phyloP scores from a whole-genome alignment of 176 grass and related monocot species.

The maize (Zea mays) region Zm-B73-REFERENCE-NAM-5.0 NC_050097.1:56006001-56006500 shows the following conservation, averaged over 20 bases:
- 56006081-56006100: not conserved
- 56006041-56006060: slow-evolving; percentile 18
- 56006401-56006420: not conserved
- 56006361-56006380: not conserved
- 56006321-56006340: slow-evolving; percentile 1
- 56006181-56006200: no score
- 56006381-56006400: slow-evolving; percentile 5
- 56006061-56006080: not conserved
- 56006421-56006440: no score
- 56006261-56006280: slow-evolving; percentile 5
- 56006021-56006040: not conserved
- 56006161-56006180: not conserved
- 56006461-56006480: no score
- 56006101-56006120: not conserved
- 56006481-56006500: no score
- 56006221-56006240: not conserved
- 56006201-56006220: not conserved
- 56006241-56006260: slow-evolving; percentile 1
- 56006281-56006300: slow-evolving; percentile 1
- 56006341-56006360: slow-evolving; percentile 10
- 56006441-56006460: no score
- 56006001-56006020: not conserved
- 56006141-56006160: not conserved
- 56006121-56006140: not conserved
- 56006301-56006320: not conserved